Base-by-base conservation (phyloP, 73 alveolate genomes). In the Durusdinium trenchii region DNA sequence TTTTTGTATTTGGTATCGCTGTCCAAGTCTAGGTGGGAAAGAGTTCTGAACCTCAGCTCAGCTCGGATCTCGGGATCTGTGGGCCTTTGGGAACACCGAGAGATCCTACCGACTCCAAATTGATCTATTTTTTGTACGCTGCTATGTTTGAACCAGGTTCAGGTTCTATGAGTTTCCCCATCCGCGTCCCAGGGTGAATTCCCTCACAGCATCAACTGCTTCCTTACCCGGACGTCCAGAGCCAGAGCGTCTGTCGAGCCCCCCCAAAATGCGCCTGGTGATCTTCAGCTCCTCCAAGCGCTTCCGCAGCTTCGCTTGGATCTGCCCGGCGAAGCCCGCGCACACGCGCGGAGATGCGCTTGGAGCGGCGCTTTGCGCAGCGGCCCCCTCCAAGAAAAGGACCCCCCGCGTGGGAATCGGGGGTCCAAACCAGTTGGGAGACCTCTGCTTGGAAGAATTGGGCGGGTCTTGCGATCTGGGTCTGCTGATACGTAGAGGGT, bases 281-380 rank as follows among this genome's bases (percentile, higher is more conserved):
- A 86, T 86, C 57, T 86, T 43, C 79, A 86, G 81, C 95, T 86
- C 73, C 40, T 36, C 95, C 57, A 86, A 46, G 28, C 73, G 95
- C 16, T 42, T 43, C 32, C 67, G 95, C 60, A 86, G 67, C 82
- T 36, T 52, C 79, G 42, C 61, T 0, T 14, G 82, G 42, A 86
- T 67, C 95, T 81, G 86, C 46, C 18, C 62, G 54, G 12, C 14
- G 38, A 28, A 35, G 60, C 14, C 1, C 3, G 54, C 28, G 46
- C 36, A 18, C 90, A 43, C 60, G 16, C 18, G 20, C 4, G 28
- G 60, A 38, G 40, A 42, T 42, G 20, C 28, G 38, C 7, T 14
- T 0, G 38, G 35, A 10, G 26, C 18, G 12, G n/a, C 35, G 35
- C 62, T 20, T 20, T 40, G 38, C 35, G 26, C 35, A 23, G 20